Evolutionary conservation across 192 early-diverging fungal genomes (phyloP).

Genomic region (Podila epicladia): DNA sequence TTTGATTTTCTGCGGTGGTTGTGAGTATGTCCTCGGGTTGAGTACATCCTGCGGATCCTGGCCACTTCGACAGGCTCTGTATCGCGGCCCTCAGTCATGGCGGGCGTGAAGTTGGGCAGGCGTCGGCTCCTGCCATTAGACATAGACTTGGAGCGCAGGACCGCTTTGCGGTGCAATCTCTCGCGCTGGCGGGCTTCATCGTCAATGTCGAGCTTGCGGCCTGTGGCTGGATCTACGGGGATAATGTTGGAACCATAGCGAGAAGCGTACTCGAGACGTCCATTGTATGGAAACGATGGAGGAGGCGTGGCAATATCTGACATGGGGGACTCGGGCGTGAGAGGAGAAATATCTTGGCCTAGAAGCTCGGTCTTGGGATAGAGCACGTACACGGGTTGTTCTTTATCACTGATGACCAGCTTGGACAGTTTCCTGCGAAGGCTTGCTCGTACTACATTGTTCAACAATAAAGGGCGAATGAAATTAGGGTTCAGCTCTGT

Average conservation of each 20-base stretch:
- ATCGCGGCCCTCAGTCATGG: conserved; percentile 5
- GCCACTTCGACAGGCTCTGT: conserved; percentile 18
- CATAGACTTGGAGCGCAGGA: conserved; percentile 6
- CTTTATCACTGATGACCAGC: background rate
- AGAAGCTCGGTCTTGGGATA: background rate
- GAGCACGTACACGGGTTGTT: background rate
- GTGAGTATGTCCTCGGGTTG: background rate
- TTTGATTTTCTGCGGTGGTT: background rate
- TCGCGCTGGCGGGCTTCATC: conserved; percentile 23
- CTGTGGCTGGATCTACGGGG: background rate
- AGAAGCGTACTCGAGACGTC: background rate
- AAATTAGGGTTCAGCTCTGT: too few species aligned
- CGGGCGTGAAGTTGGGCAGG: conserved; percentile 7
- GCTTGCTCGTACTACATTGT: background rate
- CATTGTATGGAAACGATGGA: background rate
- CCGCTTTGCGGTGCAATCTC: background rate
- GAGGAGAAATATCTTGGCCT: too few species aligned
- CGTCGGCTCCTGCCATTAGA: conserved; percentile 7
- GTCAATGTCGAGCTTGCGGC: background rate
- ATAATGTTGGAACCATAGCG: background rate
- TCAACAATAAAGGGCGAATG: too few species aligned
- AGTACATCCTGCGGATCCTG: conserved; percentile 20
- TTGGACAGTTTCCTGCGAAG: background rate
- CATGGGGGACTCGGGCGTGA: too few species aligned
- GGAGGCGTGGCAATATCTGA: background rate